A percentile compares a stretch with the other conserved stretches of the same genome.
These are phyloP conservation scores for Backusella circina DNA, from an alignment of 192 early-diverging fungal genomes.

Conservation along the genomic window DNA sequence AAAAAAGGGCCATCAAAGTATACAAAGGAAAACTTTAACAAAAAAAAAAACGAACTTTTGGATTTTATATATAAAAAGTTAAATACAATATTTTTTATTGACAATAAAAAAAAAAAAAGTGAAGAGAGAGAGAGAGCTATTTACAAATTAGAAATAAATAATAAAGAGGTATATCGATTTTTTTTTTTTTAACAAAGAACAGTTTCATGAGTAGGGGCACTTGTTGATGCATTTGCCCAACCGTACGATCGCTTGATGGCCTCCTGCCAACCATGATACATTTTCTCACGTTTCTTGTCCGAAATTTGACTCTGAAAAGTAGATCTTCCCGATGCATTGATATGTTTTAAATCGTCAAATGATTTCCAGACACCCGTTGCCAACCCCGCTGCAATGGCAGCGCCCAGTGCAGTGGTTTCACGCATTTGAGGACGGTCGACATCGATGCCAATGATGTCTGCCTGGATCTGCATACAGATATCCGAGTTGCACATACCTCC, in stretches of 20 bases:
- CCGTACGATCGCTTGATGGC: constrained; percentile 66
- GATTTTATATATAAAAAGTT: too few relatives aligned
- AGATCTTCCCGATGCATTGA: constrained; percentile 44
- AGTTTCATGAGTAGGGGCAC: constrained; percentile 34
- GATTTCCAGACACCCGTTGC: constrained; percentile 64
- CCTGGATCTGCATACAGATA: constrained; percentile 89
- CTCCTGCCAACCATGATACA: constrained; percentile 66
- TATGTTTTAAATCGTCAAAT: constrained; percentile 44
- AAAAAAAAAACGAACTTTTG: too few relatives aligned
- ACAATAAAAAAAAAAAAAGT: too few relatives aligned
- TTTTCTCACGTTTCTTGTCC: constrained; percentile 50
- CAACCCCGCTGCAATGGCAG: constrained; percentile 85
- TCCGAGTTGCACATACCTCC: constrained; percentile 92
- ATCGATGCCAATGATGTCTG: constrained; percentile 77
- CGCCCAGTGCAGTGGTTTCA: constrained; percentile 90
- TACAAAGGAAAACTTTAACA: too few relatives aligned
- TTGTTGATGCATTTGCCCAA: constrained; percentile 39
- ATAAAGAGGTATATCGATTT: too few relatives aligned
- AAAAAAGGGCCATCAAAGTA: too few relatives aligned
- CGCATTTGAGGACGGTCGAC: constrained; percentile 83
- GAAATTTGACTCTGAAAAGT: constrained; percentile 42
- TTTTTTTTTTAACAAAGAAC: background rate
- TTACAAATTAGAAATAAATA: too few relatives aligned
- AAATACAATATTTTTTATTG: too few relatives aligned
- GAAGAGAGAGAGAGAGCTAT: too few relatives aligned